These are phyloP conservation scores for Fusarium sp. DNA, from an alignment of 2,329 filamentous ascomycete species.

Conservation along the genomic window DNA sequence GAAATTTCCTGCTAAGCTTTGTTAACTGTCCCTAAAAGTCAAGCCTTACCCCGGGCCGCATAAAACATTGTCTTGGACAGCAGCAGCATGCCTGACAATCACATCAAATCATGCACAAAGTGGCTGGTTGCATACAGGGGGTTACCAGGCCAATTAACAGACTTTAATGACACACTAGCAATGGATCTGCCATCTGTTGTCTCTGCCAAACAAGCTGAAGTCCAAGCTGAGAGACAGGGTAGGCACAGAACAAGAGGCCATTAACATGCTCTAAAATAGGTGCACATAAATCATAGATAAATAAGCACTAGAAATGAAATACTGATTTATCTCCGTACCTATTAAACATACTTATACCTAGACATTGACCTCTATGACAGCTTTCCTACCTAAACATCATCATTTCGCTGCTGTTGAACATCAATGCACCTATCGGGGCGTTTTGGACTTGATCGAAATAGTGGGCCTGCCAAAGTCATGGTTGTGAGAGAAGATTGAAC, in stretches of 20 bases:
- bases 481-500: neutral
- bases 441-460: constrained; percentile 22
- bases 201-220: neutral
- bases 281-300: neutral
- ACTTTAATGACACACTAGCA: neutral
- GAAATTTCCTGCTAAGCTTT: neutral
- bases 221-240: neutral
- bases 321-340: no score
- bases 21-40: neutral
- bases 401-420: neutral
- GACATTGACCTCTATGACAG: neutral
- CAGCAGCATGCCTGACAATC: neutral
- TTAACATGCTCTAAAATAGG: neutral
- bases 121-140: neutral
- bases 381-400: neutral
- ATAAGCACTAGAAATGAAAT: neutral
- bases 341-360: neutral
- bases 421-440: constrained; percentile 28
- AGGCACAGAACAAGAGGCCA: neutral
- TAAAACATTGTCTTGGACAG: constrained; percentile 20
- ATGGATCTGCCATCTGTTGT: neutral
- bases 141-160: neutral
- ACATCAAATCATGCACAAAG: neutral
- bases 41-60: neutral
- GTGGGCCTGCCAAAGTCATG: constrained; percentile 24